Conservation (phyloP, 768 basidiomycete species). For the Boletales sp. region DNA sequence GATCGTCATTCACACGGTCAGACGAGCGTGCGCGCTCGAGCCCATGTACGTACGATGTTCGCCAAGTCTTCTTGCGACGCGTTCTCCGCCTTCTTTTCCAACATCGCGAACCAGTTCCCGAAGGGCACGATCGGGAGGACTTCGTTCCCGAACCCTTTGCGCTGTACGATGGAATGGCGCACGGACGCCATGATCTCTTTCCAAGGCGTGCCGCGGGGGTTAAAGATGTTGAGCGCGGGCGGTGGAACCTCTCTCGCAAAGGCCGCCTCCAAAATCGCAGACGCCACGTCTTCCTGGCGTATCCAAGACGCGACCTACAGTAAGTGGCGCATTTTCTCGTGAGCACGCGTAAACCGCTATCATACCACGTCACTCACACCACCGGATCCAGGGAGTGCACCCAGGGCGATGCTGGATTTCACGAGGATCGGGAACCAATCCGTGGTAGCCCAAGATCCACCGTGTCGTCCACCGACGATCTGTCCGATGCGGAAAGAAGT, state of each 20-base stretch:
- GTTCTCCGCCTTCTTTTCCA: slow-evolving; percentile 20
- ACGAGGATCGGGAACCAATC: slow-evolving; percentile 49
- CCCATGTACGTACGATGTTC: slow-evolving; percentile 32
- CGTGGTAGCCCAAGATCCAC: slow-evolving; percentile 41
- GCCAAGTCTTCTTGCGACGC: slow-evolving; percentile 26
- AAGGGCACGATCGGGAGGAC: slow-evolving; percentile 32
- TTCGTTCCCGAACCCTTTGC: background rate
- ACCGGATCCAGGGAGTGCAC: slow-evolving; percentile 25
- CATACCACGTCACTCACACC: slow-evolving; percentile 28
- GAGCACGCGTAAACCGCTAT: background rate
- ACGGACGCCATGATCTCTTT: slow-evolving; percentile 26
- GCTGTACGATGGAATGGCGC: slow-evolving; percentile 13
- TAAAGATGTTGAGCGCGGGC: slow-evolving; percentile 34
- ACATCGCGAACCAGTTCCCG: slow-evolving; percentile 31
- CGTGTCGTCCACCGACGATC: slow-evolving; percentile 34
- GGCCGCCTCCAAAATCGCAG: slow-evolving; percentile 30
- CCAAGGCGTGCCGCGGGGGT: slow-evolving; percentile 37
- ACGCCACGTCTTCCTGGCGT: slow-evolving; percentile 37
- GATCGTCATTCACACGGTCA: background rate
- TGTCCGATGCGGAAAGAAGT: slow-evolving; percentile 46
- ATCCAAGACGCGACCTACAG: slow-evolving; percentile 41
- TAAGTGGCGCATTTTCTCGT: background rate
- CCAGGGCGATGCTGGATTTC: slow-evolving; percentile 29
- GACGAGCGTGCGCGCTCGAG: too few relatives aligned
- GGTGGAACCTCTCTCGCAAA: slow-evolving; percentile 15